phyloP scores from a whole-genome alignment of 108 stramenopile species.

The Cyclostephanos tholiformis region DNA sequence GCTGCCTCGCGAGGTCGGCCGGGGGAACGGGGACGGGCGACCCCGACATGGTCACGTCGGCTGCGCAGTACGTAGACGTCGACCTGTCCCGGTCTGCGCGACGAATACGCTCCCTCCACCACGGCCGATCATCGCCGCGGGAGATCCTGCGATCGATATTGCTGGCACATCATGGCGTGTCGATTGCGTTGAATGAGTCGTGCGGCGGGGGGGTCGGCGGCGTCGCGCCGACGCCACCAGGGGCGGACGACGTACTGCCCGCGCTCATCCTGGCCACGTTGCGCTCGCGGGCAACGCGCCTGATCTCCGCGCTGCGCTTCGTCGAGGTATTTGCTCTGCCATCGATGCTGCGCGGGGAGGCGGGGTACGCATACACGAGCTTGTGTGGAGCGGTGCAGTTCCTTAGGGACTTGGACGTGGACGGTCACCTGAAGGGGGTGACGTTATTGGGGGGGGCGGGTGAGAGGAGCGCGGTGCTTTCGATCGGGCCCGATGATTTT shows the following conservation, averaged over 20 bases:
- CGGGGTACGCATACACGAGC: slow-evolving; percentile 86
- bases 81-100: slow-evolving; percentile 58
- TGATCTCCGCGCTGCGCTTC: slow-evolving; percentile 57
- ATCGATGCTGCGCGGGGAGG: slow-evolving; percentile 73
- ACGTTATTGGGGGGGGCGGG: slow-evolving; percentile 24
- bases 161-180: slow-evolving; percentile 64
- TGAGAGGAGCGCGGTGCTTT: slow-evolving; percentile 50
- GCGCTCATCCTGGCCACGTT: slow-evolving; percentile 77
- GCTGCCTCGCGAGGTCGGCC: slow-evolving; percentile 48
- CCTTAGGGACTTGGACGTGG: slow-evolving; percentile 67
- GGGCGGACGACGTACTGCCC: slow-evolving; percentile 84
- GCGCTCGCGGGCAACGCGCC: slow-evolving; percentile 50
- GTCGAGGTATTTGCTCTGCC: slow-evolving; percentile 68
- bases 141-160: slow-evolving; percentile 72
- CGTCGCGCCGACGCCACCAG: slow-evolving; percentile 46
- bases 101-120: slow-evolving; percentile 55
- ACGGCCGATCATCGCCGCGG: slow-evolving; percentile 67
- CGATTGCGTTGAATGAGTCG: slow-evolving; percentile 59
- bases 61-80: slow-evolving; percentile 10
- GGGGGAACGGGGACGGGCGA: background rate
- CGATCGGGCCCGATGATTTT: slow-evolving; percentile 67
- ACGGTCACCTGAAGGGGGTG: slow-evolving; percentile 39
- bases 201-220: slow-evolving; percentile 23
- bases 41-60: background rate
- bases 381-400: slow-evolving; percentile 86